Base-by-base conservation (phyloP, 148 eudicot genomes). In the Cornus florida region DNA sequence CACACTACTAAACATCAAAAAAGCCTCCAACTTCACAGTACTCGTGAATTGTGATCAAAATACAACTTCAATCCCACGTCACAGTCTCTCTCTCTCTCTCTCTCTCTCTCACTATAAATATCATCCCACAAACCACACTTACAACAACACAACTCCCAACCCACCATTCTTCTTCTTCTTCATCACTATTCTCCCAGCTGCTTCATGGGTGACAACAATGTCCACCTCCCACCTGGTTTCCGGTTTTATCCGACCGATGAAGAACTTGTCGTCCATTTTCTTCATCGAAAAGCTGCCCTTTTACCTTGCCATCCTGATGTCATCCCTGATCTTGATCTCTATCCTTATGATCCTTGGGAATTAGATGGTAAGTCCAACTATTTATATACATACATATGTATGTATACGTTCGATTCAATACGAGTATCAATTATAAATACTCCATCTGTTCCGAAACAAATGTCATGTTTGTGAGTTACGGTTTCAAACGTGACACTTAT, bases 271-370 rank as follows among this genome's bases (percentile, higher is more conserved):
- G 91, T 94, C 24, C 95, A 94, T 74, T 91, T 94, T 80, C 97
- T 94, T 75, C 90, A 88, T 10, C 93, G 94, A 23, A 89, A 90
- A 80, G 89, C 93, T 6, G 78, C 86, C 3, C 86, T 92, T 70
- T 75, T 93, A 16, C 96, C 97, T 19, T 95, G 76, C 85, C 90
- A 92, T 43, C 97, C 97, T 2, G 94, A 93, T 72, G 83, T 91
- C 82, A 95, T 95, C 81, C 98, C 98, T 8, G 98, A 95, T 83
- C 98, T 95, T 74, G 93, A 90, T 70, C 90, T 93, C 66, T 77
- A 79, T 46, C 91, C 97, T 24, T 92, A 89, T 33, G 90, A 95
- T 81, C 98, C 98, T 23, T 95, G 98, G 98, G 94, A 95, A 32
- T 83, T 95, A 69, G 83, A 88, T 48, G 94, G 94, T 91, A 86